A percentile compares a stretch with the other conserved stretches of the same genome.
These are phyloP conservation scores for Termitomyces sp. DNA, from an alignment of 768 basidiomycete species.

Conservation along the genomic window DNA sequence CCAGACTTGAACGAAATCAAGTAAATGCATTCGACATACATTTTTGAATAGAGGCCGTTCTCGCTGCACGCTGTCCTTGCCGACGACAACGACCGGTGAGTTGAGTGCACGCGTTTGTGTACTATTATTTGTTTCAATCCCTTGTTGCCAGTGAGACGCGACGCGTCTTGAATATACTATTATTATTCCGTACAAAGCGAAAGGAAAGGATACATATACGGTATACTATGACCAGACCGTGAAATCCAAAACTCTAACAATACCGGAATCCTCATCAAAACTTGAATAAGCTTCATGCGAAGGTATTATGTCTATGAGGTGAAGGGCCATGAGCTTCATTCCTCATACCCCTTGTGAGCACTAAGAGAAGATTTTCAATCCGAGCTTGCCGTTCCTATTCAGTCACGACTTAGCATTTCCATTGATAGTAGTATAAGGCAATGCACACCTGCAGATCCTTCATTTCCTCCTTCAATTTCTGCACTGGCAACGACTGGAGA, in stretches of 20 bases:
- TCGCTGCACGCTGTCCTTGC: background rate
- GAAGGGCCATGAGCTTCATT: constrained; percentile 29
- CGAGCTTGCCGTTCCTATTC: constrained; percentile 68
- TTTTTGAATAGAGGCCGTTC: background rate
- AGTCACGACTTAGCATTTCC: background rate
- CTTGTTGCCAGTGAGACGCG: too few relatives aligned
- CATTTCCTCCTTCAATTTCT: constrained; percentile 73
- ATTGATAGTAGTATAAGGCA: background rate
- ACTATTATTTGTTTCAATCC: background rate
- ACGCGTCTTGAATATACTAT: background rate
- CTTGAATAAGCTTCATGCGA: background rate
- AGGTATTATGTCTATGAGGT: background rate
- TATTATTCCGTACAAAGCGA: background rate
- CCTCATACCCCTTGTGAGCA: constrained; percentile 65
- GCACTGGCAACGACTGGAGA: constrained; percentile 59
- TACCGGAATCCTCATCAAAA: background rate
- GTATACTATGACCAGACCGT: too few relatives aligned
- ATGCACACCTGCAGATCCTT: constrained; percentile 72
- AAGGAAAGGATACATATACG: background rate
- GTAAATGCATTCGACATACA: background rate
- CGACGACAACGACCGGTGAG: background rate
- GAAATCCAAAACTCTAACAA: too few relatives aligned
- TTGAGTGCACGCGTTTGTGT: constrained; percentile 1
- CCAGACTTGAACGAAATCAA: background rate
- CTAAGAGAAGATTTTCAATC: constrained; percentile 69